Evolutionary conservation across 345 rosid genomes (phyloP).

Genomic region (Mangifera indica): DNA sequence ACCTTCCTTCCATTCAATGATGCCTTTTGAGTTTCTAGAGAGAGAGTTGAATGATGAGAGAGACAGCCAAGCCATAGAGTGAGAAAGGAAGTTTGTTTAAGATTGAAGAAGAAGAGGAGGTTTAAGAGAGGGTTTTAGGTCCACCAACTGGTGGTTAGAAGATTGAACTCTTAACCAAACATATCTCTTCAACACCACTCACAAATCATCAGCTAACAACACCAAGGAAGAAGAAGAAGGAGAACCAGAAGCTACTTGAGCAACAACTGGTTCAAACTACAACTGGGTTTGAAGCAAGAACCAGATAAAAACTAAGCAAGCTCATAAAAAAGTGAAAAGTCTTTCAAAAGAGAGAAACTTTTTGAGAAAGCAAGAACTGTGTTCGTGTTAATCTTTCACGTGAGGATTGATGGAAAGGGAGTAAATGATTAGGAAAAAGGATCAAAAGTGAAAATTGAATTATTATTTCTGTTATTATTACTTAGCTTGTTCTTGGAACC

Average conservation of each 20-base stretch:
- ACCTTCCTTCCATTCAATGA: conserved; percentile 32
- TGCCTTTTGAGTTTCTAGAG: not conserved
- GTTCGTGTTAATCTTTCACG: conserved; percentile 38
- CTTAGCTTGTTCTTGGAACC: conserved; percentile 19
- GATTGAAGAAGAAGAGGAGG: conserved; percentile 33
- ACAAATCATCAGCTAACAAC: conserved; percentile 7
- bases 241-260: conserved; percentile 34
- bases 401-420: conserved; percentile 49
- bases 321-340: conserved; percentile 13
- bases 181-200: conserved; percentile 23
- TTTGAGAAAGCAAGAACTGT: conserved; percentile 12
- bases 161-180: conserved; percentile 77
- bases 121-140: conserved; percentile 75
- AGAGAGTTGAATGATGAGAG: conserved; percentile 35
- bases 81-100: conserved; percentile 20
- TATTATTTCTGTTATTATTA: conserved; percentile 21
- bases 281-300: conserved; percentile 30
- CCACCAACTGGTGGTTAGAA: conserved; percentile 90
- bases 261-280: conserved; percentile 21
- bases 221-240: conserved; percentile 4
- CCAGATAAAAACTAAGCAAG: conserved; percentile 15
- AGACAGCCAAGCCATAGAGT: conserved; percentile 31
- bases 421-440: conserved; percentile 39
- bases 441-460: conserved; percentile 30
- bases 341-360: conserved; percentile 22